Percentiles rank a stretch among this genome's conserved stretches.
These are phyloP conservation scores for Solanum aculeatissimum DNA, from an alignment of 305 asterid genomes.

Conservation along the genomic window DNA sequence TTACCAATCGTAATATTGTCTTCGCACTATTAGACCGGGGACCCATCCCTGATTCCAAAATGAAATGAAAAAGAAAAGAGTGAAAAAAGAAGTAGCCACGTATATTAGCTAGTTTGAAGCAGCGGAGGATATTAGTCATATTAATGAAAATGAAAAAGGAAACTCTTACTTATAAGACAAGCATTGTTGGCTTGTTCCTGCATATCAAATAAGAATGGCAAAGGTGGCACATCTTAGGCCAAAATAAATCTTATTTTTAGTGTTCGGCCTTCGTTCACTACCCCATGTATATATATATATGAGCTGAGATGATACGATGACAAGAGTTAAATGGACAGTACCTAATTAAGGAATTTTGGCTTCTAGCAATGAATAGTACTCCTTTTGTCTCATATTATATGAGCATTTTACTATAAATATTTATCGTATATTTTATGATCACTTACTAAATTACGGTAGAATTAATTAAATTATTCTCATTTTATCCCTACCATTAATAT, in stretches of 20 bases:
- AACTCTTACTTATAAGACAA: not conserved
- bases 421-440: too few species aligned
- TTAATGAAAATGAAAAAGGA: not conserved
- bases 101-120: not conserved
- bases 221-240: not conserved
- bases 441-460: too few species aligned
- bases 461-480: too few species aligned
- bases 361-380: not conserved
- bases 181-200: not conserved
- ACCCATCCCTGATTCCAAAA: not conserved
- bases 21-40: not conserved
- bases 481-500: too few species aligned
- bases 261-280: not conserved
- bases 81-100: not conserved
- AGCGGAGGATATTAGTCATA: not conserved
- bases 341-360: not conserved
- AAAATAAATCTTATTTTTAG: not conserved
- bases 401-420: too few species aligned
- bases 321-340: not conserved
- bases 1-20: not conserved
- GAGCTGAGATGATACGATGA: too few species aligned
- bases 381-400: too few species aligned
- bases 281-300: not conserved
- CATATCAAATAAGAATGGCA: not conserved
- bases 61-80: not conserved